Conservation (phyloP, 495 filamentous ascomycete species). For the Hypoxylon perforatum region DNA sequence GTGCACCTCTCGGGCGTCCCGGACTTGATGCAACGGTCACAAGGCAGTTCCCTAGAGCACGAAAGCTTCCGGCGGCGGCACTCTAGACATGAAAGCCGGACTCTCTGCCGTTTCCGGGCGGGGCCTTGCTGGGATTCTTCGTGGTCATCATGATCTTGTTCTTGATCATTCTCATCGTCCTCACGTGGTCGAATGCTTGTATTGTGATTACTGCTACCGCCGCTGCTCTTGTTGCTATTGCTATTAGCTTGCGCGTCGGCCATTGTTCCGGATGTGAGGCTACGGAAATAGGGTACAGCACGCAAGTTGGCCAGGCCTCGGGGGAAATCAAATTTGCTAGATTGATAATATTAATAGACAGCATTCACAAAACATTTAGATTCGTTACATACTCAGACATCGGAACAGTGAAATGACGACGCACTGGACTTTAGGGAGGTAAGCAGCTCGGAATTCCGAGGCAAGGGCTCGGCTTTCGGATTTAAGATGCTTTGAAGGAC, state of each 20-base stretch:
- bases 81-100: slow-evolving; percentile 61
- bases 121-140: slow-evolving; percentile 48
- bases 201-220: not conserved
- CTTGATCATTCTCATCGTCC: slow-evolving; percentile 36
- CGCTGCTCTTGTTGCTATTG: slow-evolving; percentile 2
- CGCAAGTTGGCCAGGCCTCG: slow-evolving; percentile 27
- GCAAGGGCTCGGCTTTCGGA: slow-evolving; percentile 15
- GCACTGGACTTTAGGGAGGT: slow-evolving; percentile 13
- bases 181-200: slow-evolving; percentile 19
- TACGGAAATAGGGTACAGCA: slow-evolving; percentile 23
- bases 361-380: not conserved
- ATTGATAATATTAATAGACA: slow-evolving; percentile 35
- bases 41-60: slow-evolving; percentile 63
- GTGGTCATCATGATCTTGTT: slow-evolving; percentile 26
- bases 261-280: slow-evolving; percentile 22
- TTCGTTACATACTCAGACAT: slow-evolving; percentile 35
- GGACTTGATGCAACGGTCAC: slow-evolving; percentile 62
- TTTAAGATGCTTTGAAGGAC: too few species aligned
- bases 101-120: slow-evolving; percentile 59
- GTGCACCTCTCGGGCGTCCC: slow-evolving; percentile 61
- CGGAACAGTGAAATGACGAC: slow-evolving; percentile 8
- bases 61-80: slow-evolving; percentile 63
- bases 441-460: slow-evolving; percentile 36
- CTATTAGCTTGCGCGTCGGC: slow-evolving; percentile 21
- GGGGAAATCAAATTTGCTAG: slow-evolving; percentile 21